These are phyloP conservation scores for Graphilbum ipis-grandicollis DNA, from an alignment of 2,329 filamentous ascomycete genomes.

Conservation along the genomic window DNA sequence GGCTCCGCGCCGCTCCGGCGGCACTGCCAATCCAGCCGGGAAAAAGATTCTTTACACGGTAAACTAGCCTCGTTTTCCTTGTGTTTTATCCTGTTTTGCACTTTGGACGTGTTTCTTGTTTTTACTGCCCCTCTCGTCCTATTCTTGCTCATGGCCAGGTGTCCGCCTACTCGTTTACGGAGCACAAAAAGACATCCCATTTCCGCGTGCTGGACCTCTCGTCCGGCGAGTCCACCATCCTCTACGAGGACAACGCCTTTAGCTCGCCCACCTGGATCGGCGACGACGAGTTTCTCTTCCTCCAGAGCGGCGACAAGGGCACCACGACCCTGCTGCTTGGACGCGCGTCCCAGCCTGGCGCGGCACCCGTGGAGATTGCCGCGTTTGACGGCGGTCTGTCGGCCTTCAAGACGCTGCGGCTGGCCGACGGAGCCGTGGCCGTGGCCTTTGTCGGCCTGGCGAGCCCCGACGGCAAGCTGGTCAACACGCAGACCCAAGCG, in stretches of 20 bases:
- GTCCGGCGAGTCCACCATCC: constrained; percentile 43
- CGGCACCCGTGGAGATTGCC: constrained; percentile 26
- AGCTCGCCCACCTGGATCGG: constrained; percentile 64
- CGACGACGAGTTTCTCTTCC: constrained; percentile 40
- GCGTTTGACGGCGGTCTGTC: constrained; percentile 34
- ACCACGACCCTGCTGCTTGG: constrained; percentile 27
- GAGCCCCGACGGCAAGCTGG: constrained; percentile 50
- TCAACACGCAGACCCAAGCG: constrained; percentile 38
- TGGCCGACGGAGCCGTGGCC: constrained; percentile 31
- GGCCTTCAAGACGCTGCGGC: constrained; percentile 39
- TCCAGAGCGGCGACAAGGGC: constrained; percentile 32
- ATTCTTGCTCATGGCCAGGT: constrained; percentile 20
- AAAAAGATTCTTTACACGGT: constrained; percentile 49
- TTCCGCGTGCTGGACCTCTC: constrained; percentile 52
- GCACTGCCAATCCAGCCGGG: constrained; percentile 50
- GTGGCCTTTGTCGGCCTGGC: constrained; percentile 46
- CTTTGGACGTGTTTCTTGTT: too few relatives aligned
- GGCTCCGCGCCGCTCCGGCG: constrained; percentile 54
- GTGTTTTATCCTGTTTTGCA: not conserved
- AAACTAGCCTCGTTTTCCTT: too few relatives aligned
- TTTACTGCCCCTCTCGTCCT: too few relatives aligned
- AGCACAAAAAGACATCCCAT: constrained; percentile 51
- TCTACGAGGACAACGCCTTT: constrained; percentile 47
- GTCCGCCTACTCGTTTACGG: constrained; percentile 65
- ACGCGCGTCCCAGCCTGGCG: constrained; percentile 16